A percentile compares a stretch with the other conserved stretches of the same genome.
Evolutionary conservation across 768 basidiomycete genomes (phyloP).

Genomic region (Mycena amicta): DNA sequence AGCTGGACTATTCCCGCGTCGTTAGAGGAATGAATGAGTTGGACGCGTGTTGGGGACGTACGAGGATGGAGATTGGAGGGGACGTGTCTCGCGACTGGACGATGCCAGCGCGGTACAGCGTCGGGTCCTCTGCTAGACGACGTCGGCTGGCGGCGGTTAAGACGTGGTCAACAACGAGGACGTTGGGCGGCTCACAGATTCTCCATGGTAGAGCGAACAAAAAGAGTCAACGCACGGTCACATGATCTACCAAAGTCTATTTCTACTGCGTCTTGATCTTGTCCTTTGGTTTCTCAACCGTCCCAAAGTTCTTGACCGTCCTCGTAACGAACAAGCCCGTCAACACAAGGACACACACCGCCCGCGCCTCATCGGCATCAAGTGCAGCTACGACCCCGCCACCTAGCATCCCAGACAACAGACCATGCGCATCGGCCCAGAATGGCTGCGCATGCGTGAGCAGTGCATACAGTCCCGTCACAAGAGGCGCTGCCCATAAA

Average conservation of each 20-base stretch:
- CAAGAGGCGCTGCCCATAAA: constrained; percentile 73
- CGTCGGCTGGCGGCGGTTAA: constrained; percentile 18
- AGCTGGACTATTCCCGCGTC: constrained; percentile 16
- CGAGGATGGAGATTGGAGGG: constrained; percentile 16
- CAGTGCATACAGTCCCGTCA: constrained; percentile 77
- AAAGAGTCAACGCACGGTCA: not conserved
- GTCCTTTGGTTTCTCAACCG: constrained; percentile 12
- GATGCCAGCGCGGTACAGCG: constrained; percentile 10
- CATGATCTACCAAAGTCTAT: not conserved
- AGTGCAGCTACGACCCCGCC: constrained; percentile 46
- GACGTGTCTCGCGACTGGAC: not conserved
- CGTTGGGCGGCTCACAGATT: constrained; percentile 5
- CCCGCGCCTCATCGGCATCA: constrained; percentile 67
- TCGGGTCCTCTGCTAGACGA: constrained; percentile 15
- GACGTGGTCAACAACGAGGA: too few species aligned
- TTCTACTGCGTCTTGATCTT: constrained; percentile 22
- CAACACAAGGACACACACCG: constrained; percentile 70
- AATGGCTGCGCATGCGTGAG: constrained; percentile 88
- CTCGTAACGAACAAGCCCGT: constrained; percentile 62
- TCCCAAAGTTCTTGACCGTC: constrained; percentile 64
- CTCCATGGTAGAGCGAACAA: constrained; percentile 10
- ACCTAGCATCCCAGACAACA: constrained; percentile 52
- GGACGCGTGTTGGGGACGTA: not conserved
- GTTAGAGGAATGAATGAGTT: not conserved
- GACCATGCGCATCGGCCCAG: constrained; percentile 63